These are phyloP conservation scores for Deinandra increscens DNA, from an alignment of 129 eudicot genomes.

Conservation along the genomic window DNA sequence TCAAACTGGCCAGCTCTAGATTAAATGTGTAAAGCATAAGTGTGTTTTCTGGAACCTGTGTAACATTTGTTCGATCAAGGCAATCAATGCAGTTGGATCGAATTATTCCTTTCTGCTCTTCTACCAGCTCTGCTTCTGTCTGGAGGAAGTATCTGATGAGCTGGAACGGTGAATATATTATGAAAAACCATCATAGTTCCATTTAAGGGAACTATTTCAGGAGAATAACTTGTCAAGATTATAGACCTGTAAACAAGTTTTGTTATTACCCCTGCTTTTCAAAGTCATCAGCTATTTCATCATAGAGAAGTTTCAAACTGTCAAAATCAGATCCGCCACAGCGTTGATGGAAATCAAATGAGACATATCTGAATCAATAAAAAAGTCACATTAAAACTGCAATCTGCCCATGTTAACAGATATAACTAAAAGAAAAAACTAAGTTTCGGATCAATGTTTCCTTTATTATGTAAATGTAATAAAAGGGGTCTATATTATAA, in stretches of 20 bases:
- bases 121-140: slow-evolving; percentile 61
- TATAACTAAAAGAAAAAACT: background rate
- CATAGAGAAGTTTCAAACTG: slow-evolving; percentile 63
- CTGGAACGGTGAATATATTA: slow-evolving; percentile 56
- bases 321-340: slow-evolving; percentile 78
- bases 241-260: slow-evolving; percentile 12
- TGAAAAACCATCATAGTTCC: slow-evolving; percentile 42
- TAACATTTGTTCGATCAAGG: slow-evolving; percentile 97
- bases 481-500: background rate
- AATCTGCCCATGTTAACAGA: slow-evolving; percentile 7
- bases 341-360: slow-evolving; percentile 85
- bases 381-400: slow-evolving; percentile 6
- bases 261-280: slow-evolving; percentile 77
- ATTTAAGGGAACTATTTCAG: slow-evolving; percentile 40
- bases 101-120: slow-evolving; percentile 79
- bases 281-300: slow-evolving; percentile 72
- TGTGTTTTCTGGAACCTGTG: slow-evolving; percentile 62
- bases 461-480: background rate
- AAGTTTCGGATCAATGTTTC: background rate
- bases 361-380: slow-evolving; percentile 59
- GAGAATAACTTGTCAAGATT: slow-evolving; percentile 9
- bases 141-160: slow-evolving; percentile 91
- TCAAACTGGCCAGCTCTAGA: background rate
- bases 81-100: slow-evolving; percentile 98
- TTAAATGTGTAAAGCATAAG: background rate